Base-by-base conservation (phyloP, 108 stramenopile species). In the Craspedostauros australis region DNA sequence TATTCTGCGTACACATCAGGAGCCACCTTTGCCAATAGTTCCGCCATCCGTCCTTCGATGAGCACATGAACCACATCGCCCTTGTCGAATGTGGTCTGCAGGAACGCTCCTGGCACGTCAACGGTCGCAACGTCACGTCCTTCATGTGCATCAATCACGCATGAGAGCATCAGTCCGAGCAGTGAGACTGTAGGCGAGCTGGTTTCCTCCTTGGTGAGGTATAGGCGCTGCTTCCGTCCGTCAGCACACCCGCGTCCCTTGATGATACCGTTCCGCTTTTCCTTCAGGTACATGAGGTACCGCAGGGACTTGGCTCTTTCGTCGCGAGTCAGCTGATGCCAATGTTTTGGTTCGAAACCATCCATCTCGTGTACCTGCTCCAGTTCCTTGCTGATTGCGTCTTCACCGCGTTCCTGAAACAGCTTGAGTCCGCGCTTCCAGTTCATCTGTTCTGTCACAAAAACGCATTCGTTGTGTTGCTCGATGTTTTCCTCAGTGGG, bases 71-170 rank as follows among this genome's bases (percentile, higher is more conserved):
- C 18, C 5, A n/a, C n/a, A n/a, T n/a, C n/a, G n/a, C n/a, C n/a
- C n/a, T n/a, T n/a, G n/a, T n/a, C n/a, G n/a, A n/a, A n/a, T n/a
- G n/a, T 16, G 43, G 68, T 36, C 26, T 75, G 76, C 32, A 77
- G 39, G 57, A 78, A 78, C 0, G 77, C 72, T 11, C 64, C 64
- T 0, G 72, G 72, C 16, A 78, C 55, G 28, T 78, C 72, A 25
- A 44, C 19, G 4, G 60, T 65, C 0, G 48, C 54, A 1, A 64
- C 50, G 1, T 73, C 60, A 0, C 76, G 23, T 4, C 28, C 5
- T 45, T 78, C 72, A 3, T 39, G 27, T 0, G 77, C 69, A 38
- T 70, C 69, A 4, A 74, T 66, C 7, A 63, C 41, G 19, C 66
- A 62, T 0, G 75, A 46, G 1, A 71, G 36, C 4, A 77, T 39